phyloP scores from a whole-genome alignment of 78 protist species.

The Anaeramoeba flamelloides region DNA sequence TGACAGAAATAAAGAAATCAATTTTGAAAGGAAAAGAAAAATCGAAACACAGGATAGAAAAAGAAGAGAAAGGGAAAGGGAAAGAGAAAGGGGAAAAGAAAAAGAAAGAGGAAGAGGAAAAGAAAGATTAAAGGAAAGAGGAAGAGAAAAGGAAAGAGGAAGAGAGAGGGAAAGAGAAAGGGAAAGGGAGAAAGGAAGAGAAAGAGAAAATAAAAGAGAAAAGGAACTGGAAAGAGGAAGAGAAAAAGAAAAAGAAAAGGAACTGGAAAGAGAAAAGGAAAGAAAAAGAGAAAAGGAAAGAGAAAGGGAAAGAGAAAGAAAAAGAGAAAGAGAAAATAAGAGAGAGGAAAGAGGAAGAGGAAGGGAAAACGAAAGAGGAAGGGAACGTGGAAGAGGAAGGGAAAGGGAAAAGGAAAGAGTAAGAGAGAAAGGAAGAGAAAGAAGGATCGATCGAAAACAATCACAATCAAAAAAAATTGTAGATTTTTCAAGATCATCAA shows the following conservation, averaged over 20 bases:
- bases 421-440: constrained; percentile 7
- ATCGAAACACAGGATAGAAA: neutral
- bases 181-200: constrained; percentile 4
- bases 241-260: constrained; percentile 1
- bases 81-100: constrained; percentile 4
- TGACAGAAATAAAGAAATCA: constrained; percentile 2
- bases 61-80: too few species aligned
- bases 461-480: too few species aligned
- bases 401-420: constrained; percentile 6
- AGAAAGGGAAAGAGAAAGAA: too few species aligned
- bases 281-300: constrained; percentile 5
- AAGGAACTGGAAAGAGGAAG: constrained; percentile 3
- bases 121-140: neutral
- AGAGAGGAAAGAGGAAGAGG: constrained; percentile 6
- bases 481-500: too few species aligned
- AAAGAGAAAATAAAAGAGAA: constrained; percentile 4
- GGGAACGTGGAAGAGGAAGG: constrained; percentile 6
- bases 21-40: too few species aligned
- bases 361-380: constrained; percentile 6
- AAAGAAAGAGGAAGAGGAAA: too few species aligned
- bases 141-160: neutral
- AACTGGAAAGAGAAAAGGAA: constrained; percentile 1
- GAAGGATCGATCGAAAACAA: too few species aligned
- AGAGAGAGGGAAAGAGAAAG: constrained; percentile 7
- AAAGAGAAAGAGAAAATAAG: neutral